phyloP scores from a whole-genome alignment of 345 rosid genomes.

The Arabidopsis arenosa region DNA sequence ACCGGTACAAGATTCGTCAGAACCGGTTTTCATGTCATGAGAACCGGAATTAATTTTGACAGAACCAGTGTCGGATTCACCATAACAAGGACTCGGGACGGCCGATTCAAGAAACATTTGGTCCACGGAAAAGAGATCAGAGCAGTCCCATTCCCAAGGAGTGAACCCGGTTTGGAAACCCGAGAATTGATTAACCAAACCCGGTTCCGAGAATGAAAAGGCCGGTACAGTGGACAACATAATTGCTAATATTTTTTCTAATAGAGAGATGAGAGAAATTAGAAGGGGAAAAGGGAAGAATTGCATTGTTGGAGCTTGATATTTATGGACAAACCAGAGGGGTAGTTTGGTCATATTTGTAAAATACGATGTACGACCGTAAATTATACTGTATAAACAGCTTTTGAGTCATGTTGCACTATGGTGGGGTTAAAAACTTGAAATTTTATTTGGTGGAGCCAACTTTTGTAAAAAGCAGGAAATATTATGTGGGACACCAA shows the following conservation, averaged over 20 bases:
- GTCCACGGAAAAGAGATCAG: constrained; percentile 47
- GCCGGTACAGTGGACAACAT: constrained; percentile 69
- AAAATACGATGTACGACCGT: constrained; percentile 31
- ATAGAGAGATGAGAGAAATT: constrained; percentile 48
- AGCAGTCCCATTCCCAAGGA: constrained; percentile 61
- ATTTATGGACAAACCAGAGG: constrained; percentile 58
- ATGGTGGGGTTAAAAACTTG: constrained; percentile 46
- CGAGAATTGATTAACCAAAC: constrained; percentile 50
- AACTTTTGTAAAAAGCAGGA: constrained; percentile 41
- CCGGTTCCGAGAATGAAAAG: constrained; percentile 45
- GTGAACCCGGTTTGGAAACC: constrained; percentile 56
- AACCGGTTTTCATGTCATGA: constrained; percentile 37
- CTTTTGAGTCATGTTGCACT: constrained; percentile 68
- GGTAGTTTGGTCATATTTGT: constrained; percentile 40
- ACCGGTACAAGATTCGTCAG: constrained; percentile 37
- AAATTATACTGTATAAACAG: constrained; percentile 29
- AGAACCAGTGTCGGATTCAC: constrained; percentile 39
- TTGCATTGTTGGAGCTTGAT: constrained; percentile 59
- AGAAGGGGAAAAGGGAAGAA: constrained; percentile 93
- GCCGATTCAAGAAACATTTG: constrained; percentile 46
- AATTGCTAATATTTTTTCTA: constrained; percentile 32
- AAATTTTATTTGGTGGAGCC: not conserved
- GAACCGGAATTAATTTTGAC: constrained; percentile 36
- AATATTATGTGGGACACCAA: constrained; percentile 43
- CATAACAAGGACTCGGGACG: constrained; percentile 41